Base-by-base conservation (phyloP, 163 green algal genomes). In the Scenedesmus sp. region DNA sequence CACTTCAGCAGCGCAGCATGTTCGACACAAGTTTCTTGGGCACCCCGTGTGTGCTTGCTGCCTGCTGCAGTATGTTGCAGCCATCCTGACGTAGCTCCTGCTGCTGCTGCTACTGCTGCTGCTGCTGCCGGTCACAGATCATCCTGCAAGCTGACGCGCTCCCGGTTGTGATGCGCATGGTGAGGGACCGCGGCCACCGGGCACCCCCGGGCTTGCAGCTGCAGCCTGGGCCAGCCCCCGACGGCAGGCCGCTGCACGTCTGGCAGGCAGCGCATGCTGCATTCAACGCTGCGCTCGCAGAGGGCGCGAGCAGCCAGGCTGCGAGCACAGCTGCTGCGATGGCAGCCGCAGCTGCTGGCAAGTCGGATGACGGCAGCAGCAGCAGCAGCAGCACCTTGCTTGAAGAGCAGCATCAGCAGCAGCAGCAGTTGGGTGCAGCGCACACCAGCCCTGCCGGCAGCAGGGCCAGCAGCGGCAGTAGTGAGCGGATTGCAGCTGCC, bases 221-320 rank as follows among this genome's bases (percentile, higher is more conserved):
- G 35, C 73, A 85, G 49, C 86, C 61, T 33, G 18, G 35, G 3
- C 7, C 40, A 56, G 85, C 59, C 44, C n/a, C 22, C 4, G 59
- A 72, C 35, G 35, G 82, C 46, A 33, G 43, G 30, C 35, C 44
- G 15, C 46, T 76, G 72, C 30, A 61, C 5, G 35, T 84, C 12
- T 76, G 86, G 86, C 70, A 90, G 78, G 72, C 86, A 78, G 86
- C 86, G 49, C 42, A 89, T 20, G 86, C 86, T 20, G 35, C 56
- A 20, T 76, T 85, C 46, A 82, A 37, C 18, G 18, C 37, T 13
- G 79, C 79, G 10, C 24, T 46, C 20, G 44, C 44, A 16, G 43
- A 42, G 12, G 81, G 44, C 13, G 33, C 44, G 15, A 51, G 12
- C 40, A 53, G 40, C 16, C 2, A 33, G 16, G 76, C 76, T 51